Percentiles rank a stretch among this genome's conserved stretches.
phyloP scores from a whole-genome alignment of 306 rosid genomes.

The Lathyrus tuberosus region DNA sequence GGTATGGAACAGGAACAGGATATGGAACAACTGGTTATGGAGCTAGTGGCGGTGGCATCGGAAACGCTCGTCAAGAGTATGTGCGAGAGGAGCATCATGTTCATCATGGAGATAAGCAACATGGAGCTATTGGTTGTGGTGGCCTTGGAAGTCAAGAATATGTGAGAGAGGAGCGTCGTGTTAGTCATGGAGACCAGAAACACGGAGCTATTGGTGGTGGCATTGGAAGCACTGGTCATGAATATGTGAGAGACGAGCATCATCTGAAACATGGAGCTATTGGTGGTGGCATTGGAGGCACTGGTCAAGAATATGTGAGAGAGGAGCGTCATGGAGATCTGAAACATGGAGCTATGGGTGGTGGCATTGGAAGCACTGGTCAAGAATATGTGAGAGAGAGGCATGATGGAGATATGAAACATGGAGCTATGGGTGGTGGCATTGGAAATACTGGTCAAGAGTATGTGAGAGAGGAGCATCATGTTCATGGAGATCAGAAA shows the following conservation, averaged over 20 bases:
- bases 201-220: background rate
- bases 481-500: no score
- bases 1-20: background rate
- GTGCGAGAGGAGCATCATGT: no score
- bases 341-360: background rate
- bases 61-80: no score
- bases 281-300: background rate
- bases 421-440: no score
- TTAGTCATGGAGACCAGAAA: background rate
- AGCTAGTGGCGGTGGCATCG: background rate
- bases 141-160: background rate
- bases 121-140: background rate
- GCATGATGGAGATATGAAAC: no score
- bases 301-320: background rate
- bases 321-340: slow-evolving; percentile 1
- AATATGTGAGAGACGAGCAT: background rate
- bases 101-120: no score
- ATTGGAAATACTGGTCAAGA: no score
- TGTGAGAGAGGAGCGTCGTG: background rate
- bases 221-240: background rate
- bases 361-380: background rate
- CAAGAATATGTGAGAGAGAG: background rate
- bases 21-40: background rate
- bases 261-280: no score
- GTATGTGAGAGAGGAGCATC: no score